A percentile compares a stretch with the other conserved stretches of the same genome.
phyloP scores from a whole-genome alignment of 2,329 filamentous ascomycete species.

The Dryadomyces sulphureus region DNA sequence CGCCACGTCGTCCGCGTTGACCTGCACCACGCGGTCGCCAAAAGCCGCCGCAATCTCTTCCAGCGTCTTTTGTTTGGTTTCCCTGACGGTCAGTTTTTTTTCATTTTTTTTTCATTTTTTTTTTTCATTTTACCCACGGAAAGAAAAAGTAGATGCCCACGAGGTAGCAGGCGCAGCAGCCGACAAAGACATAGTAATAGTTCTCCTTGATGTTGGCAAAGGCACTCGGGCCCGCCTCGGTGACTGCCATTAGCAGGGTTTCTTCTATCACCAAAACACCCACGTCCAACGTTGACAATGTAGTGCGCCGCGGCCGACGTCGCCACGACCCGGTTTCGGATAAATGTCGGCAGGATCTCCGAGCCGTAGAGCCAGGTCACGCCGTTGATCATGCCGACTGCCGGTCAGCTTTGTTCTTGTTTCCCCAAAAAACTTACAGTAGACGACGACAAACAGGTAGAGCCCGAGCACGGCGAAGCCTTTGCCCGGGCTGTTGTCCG shows the following conservation, averaged over 20 bases:
- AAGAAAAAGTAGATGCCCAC: slow-evolving; percentile 38
- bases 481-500: slow-evolving; percentile 38
- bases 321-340: slow-evolving; percentile 43
- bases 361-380: slow-evolving; percentile 42
- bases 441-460: slow-evolving; percentile 40
- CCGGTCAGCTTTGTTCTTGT: neutral
- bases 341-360: slow-evolving; percentile 35
- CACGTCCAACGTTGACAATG: slow-evolving; percentile 34
- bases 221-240: slow-evolving; percentile 38
- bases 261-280: neutral
- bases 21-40: slow-evolving; percentile 26
- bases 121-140: slow-evolving; percentile 19
- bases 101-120: neutral
- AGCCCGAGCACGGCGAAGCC: slow-evolving; percentile 45
- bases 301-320: slow-evolving; percentile 36
- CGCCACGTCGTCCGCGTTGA: neutral
- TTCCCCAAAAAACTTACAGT: slow-evolving; percentile 24
- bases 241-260: slow-evolving; percentile 15
- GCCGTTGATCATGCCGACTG: slow-evolving; percentile 35
- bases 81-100: slow-evolving; percentile 14
- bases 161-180: slow-evolving; percentile 34
- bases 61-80: slow-evolving; percentile 30
- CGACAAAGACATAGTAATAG: slow-evolving; percentile 47
- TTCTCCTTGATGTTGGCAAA: slow-evolving; percentile 42
- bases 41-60: slow-evolving; percentile 34